Conservation (phyloP, 1,139 yeast genomes). For the Tardiomyces blankii region DNA sequence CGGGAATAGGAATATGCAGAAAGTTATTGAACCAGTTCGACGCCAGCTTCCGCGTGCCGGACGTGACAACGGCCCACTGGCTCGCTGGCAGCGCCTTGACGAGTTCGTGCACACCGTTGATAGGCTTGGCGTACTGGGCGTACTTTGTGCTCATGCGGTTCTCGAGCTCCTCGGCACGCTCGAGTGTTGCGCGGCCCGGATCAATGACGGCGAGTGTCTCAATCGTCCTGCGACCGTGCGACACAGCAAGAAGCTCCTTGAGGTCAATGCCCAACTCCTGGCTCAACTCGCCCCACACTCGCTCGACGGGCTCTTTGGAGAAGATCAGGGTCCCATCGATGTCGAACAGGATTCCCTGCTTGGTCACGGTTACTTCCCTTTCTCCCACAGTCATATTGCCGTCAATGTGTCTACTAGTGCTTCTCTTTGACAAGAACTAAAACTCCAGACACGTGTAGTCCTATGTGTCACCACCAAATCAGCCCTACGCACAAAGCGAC, state of each 20-base stretch:
- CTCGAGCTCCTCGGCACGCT: constrained; percentile 59
- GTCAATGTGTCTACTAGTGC: too few species aligned
- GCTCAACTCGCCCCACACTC: constrained; percentile 69
- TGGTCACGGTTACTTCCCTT: constrained; percentile 8
- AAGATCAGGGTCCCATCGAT: constrained; percentile 80
- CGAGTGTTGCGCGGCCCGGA: constrained; percentile 59
- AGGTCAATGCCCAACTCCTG: constrained; percentile 63
- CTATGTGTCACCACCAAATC: too few species aligned
- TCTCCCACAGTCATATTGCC: constrained; percentile 1
- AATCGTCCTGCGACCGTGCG: constrained; percentile 76
- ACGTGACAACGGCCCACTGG: constrained; percentile 74
- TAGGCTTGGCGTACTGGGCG: constrained; percentile 61
- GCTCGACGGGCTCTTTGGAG: constrained; percentile 74
- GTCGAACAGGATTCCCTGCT: constrained; percentile 46
- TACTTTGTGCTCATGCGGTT: constrained; percentile 60
- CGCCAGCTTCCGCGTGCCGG: constrained; percentile 71
- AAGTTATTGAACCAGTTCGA: constrained; percentile 61
- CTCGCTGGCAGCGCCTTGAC: constrained; percentile 35
- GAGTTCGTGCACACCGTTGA: constrained; percentile 61
- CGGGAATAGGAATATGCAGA: constrained; percentile 52
- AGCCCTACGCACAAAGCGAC: too few species aligned
- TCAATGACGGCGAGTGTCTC: constrained; percentile 68
- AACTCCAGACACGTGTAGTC: too few species aligned
- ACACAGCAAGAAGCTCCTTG: constrained; percentile 56
- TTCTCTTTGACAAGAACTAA: too few species aligned